Evolutionary conservation across 1,139 yeast genomes (phyloP), one percentile per base, ranked within the genome.

Genomic region (Neolecta irregularis): DNA sequence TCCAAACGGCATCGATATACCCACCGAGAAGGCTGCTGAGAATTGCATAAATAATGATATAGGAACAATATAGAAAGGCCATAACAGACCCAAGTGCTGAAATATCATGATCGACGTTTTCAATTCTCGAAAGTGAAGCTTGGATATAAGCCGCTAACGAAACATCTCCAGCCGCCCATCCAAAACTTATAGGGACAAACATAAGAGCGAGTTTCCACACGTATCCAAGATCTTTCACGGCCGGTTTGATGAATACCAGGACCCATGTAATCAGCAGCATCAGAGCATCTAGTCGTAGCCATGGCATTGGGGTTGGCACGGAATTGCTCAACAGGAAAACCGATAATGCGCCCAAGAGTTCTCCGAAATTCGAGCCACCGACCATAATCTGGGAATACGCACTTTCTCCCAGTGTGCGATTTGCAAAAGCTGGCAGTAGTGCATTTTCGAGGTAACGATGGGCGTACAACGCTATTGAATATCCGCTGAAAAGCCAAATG

Each of bases 331-430:
- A 25, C 29, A 25, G 7, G 3, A 25, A 25, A 17, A 25, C 29
- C 3, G 15, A 25, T 2, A 17, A 15, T 25, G 29, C 29, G 8
- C 29, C 29, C 12, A 25, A 17, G 15, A 25, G 29, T 25, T 25
- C 29, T 9, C 29, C 29, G 15, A 25, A 25, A 17, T 25, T 25
- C 11, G 29, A 25, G 15, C 29, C 29, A n/a, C 29, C 29, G 15
- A 25, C 29, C 29, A 25, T 25, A 17, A 25, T 25, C 29, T 25
- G 29, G 29, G 29, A 25, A 15, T 17, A 25, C 3, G 29, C 29
- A 9, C 17, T 12, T 15, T 25, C 15, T 15, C 29, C 29, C n/a
- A n/a, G n/a, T n/a, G n/a, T n/a, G n/a, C n/a, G n/a, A n/a, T n/a
- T n/a, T n/a, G n/a, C n/a, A n/a, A n/a, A 25, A 3, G 29, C 29